These are phyloP conservation scores for Glarea lozoyensis DNA, from an alignment of 495 filamentous ascomycete genomes.

Conservation along the genomic window DNA sequence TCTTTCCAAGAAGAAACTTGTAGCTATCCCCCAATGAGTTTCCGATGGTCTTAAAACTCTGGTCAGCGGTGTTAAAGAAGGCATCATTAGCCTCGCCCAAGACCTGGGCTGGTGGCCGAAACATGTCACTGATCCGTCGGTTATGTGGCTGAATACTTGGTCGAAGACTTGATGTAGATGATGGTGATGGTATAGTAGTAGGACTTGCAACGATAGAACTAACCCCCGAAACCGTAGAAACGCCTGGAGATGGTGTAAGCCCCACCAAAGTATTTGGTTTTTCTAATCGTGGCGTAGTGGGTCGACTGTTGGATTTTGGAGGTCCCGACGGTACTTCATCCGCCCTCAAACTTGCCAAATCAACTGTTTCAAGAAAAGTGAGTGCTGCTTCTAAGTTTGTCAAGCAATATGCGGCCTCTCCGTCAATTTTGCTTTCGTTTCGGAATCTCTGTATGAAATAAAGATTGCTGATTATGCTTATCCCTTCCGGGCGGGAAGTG, in stretches of 20 bases:
- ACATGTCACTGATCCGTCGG: constrained; percentile 71
- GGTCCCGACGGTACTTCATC: constrained; percentile 62
- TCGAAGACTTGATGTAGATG: constrained; percentile 28
- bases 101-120: constrained; percentile 63
- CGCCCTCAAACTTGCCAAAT: constrained; percentile 82
- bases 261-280: constrained; percentile 22
- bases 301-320: constrained; percentile 40
- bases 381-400: constrained; percentile 95
- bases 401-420: constrained; percentile 91
- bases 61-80: constrained; percentile 78
- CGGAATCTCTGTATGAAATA: constrained; percentile 93
- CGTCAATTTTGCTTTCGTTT: constrained; percentile 74
- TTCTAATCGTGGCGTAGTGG: constrained; percentile 39
- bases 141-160: constrained; percentile 34
- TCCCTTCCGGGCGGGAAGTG: constrained; percentile 75
- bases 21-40: constrained; percentile 83
- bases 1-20: constrained; percentile 84
- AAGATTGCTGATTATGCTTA: constrained; percentile 86
- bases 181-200: constrained; percentile 29
- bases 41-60: constrained; percentile 82
- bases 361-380: constrained; percentile 94
- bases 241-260: constrained; percentile 23
- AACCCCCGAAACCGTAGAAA: constrained; percentile 13
- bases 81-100: constrained; percentile 77
- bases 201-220: constrained; percentile 11